A percentile compares a stretch with the other conserved stretches of the same genome.
phyloP scores from a whole-genome alignment of 208 protist genomes.

The Acanthamoeba healyi region DNA sequence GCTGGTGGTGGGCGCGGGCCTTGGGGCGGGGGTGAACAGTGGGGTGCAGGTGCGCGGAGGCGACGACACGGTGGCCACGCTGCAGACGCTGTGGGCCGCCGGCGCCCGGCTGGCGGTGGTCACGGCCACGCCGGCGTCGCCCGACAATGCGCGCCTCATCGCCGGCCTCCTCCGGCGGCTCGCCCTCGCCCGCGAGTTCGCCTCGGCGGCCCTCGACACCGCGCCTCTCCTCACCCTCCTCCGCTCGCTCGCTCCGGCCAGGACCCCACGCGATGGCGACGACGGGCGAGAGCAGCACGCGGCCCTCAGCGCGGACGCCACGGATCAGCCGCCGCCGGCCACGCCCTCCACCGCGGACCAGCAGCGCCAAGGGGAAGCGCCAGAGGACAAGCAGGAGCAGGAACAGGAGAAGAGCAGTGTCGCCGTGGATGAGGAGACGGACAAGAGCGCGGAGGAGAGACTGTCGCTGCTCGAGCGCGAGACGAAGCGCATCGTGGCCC shows the following conservation, averaged over 20 bases:
- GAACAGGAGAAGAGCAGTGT: not conserved
- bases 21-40: not conserved
- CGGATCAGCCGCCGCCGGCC: no score
- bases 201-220: not conserved
- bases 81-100: not conserved
- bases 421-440: not conserved
- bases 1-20: not conserved
- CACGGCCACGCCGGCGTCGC: not conserved
- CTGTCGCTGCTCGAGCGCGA: not conserved
- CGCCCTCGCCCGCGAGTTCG: not conserved
- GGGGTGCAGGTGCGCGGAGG: not conserved
- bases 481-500: not conserved
- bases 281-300: no score
- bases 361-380: no score
- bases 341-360: no score
- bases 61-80: not conserved
- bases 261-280: no score
- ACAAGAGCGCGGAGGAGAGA: no score
- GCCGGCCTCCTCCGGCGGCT: not conserved
- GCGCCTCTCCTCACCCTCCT: constrained; percentile 13
- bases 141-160: not conserved
- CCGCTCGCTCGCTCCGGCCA: not conserved
- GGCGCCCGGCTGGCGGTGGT: constrained; percentile 16
- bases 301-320: no score
- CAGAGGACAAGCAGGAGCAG: not conserved